These are phyloP conservation scores for Angophora floribunda DNA, from an alignment of 345 rosid genomes.

Conservation along the genomic window DNA sequence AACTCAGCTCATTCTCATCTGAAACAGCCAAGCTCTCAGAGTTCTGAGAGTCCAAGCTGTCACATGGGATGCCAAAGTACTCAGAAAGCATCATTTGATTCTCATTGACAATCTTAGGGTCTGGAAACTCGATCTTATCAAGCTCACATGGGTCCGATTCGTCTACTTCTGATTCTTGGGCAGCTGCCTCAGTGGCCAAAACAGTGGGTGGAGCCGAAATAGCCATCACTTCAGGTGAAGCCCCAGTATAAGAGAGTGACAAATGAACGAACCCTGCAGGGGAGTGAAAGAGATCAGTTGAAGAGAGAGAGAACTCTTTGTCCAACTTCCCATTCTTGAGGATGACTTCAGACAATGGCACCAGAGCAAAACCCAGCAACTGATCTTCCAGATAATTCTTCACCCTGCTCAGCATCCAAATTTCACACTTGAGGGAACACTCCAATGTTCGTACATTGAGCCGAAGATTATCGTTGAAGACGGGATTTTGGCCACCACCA, in stretches of 20 bases:
- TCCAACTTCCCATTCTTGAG: conserved; percentile 64
- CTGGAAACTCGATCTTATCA: conserved; percentile 93
- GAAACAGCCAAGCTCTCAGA: conserved; percentile 54
- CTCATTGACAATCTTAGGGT: conserved; percentile 84
- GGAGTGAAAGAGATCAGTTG: conserved; percentile 90
- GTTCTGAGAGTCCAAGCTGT: conserved; percentile 47
- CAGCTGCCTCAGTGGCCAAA: conserved; percentile 24
- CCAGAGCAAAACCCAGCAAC: conserved; percentile 81
- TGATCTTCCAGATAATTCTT: conserved; percentile 97
- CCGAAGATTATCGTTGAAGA: conserved; percentile 66
- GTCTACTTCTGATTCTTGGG: conserved; percentile 28
- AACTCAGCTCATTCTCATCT: conserved; percentile 45
- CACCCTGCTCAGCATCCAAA: conserved; percentile 99
- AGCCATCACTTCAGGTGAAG: conserved; percentile 86
- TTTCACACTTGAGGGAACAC: conserved; percentile 80
- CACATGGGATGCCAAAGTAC: conserved; percentile 62
- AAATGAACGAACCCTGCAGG: conserved; percentile 92
- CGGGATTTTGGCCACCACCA: conserved; percentile 98
- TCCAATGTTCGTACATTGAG: conserved; percentile 63
- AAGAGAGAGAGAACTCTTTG: conserved; percentile 92
- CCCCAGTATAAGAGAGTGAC: conserved; percentile 71
- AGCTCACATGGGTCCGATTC: conserved; percentile 47
- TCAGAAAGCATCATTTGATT: conserved; percentile 96
- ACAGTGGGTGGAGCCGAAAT: conserved; percentile 42
- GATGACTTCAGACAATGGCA: conserved; percentile 84